Evolutionary conservation across 2,329 filamentous ascomycete genomes (phyloP).

Genomic region (Botrytis galanthina): DNA sequence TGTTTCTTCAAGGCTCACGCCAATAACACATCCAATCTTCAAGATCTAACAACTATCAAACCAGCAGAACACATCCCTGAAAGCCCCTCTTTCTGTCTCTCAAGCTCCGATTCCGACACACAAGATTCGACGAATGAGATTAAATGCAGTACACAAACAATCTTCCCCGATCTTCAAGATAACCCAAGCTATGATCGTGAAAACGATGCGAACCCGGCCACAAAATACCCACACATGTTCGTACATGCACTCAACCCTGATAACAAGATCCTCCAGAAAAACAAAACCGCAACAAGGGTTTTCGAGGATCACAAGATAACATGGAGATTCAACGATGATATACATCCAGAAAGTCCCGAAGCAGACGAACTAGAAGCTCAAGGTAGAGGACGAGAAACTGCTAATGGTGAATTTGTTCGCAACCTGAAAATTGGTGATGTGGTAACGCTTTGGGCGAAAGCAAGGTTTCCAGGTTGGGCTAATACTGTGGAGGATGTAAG

Average conservation of each 20-base stretch:
- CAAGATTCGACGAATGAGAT: background rate
- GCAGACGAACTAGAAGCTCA: constrained; percentile 38
- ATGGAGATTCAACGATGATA: constrained; percentile 53
- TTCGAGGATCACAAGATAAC: constrained; percentile 47
- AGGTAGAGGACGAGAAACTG: constrained; percentile 53
- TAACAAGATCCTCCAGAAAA: constrained; percentile 45
- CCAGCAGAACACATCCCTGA: background rate
- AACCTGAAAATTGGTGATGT: constrained; percentile 42
- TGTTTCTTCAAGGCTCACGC: background rate
- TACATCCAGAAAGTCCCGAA: constrained; percentile 45
- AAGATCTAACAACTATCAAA: background rate
- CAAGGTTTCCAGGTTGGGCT: constrained; percentile 52
- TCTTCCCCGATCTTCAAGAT: constrained; percentile 37
- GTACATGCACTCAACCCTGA: constrained; percentile 44
- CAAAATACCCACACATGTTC: constrained; percentile 24
- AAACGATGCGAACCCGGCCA: background rate
- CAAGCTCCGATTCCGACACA: background rate
- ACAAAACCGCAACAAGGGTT: constrained; percentile 44
- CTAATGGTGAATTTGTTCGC: constrained; percentile 55
- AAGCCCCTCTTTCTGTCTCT: constrained; percentile 15
- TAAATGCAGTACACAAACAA: constrained; percentile 41
- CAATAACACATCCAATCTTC: background rate
- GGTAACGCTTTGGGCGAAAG: constrained; percentile 27
- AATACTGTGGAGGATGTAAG: constrained; percentile 51
- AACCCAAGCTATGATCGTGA: constrained; percentile 15